Conservation (phyloP, 1,284 basidiomycete genomes). For the Pholiota adiposa region DNA sequence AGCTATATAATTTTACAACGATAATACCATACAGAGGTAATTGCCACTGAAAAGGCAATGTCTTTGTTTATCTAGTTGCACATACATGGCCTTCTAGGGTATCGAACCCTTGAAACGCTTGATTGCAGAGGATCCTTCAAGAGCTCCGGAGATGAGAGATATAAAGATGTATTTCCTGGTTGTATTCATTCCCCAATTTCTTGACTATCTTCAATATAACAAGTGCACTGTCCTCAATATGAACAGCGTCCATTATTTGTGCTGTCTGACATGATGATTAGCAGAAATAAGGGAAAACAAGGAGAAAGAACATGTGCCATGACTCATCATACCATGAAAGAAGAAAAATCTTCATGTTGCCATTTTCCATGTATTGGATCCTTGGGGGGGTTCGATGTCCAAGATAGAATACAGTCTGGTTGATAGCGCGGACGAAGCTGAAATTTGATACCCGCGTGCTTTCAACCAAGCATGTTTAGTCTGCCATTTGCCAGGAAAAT, state of each 20-base stretch:
- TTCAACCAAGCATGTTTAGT: conserved; percentile 7
- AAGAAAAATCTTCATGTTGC: background rate
- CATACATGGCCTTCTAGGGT: no score
- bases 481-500: background rate
- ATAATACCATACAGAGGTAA: no score
- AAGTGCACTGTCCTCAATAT: background rate
- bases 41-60: no score
- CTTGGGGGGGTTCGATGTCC: conserved; percentile 6
- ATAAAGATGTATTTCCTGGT: conserved; percentile 3
- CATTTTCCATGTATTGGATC: background rate
- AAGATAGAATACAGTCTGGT: conserved; percentile 13
- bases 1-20: no score
- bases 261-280: background rate
- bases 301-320: background rate
- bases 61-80: no score
- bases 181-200: background rate
- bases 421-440: conserved; percentile 14
- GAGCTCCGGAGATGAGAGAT: conserved; percentile 9
- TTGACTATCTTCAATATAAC: background rate
- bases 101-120: conserved; percentile 6
- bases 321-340: background rate
- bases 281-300: no score
- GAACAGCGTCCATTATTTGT: background rate
- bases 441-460: conserved; percentile 10
- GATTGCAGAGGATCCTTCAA: conserved; percentile 33